Evolutionary conservation across 2,329 filamentous ascomycete species (phyloP), one percentile per base, ranked within the genome.

Genomic region (Metarhizium humberi): DNA sequence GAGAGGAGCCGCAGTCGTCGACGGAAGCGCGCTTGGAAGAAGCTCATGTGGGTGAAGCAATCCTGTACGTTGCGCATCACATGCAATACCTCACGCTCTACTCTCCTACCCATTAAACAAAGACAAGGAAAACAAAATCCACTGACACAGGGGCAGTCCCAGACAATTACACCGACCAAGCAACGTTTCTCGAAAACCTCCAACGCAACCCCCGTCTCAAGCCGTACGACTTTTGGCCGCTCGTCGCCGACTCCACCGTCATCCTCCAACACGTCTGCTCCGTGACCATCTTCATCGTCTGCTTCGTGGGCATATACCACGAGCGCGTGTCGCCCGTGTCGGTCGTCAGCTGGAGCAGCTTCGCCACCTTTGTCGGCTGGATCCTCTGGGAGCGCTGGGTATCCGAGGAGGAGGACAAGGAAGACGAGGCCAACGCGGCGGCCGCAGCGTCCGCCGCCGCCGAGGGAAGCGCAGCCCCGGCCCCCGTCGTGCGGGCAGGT

Each of bases 91-190:
- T 25, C 25, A 25, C 25, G 25, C 25, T 25, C 25, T 25, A 25
- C 25, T 25, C 25, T 25, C 25, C 25, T 4, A 25, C 25, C 25
- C 25, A 25, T 25, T 25, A 25, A 25, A 25, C 25, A 25, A 25
- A 25, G 25, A 25, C 25, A 4, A n/a, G n/a, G n/a, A n/a, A n/a
- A 25, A 25, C 25, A 25, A 25, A 4, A 25, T 25, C 25, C 3
- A 11, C 38, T 40, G 38, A 40, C 38, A 5, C 16, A 4, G 4
- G 5, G 6, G 50, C 53, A 92, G 90, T 95, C 67, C 92, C 94
- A n/a, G 94, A 99, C 71, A 99, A 99, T 71, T 97, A 97, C 69
- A 97, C 94, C 45, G 94, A 99, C 68, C 91, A 94, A 67, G 89
- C 90, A 57, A 97, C 94, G 1, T 99, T 99, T 65, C 85, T 99